These are phyloP conservation scores for Septoria petroselini DNA, from an alignment of 2,329 filamentous ascomycete genomes.

Conservation along the genomic window DNA sequence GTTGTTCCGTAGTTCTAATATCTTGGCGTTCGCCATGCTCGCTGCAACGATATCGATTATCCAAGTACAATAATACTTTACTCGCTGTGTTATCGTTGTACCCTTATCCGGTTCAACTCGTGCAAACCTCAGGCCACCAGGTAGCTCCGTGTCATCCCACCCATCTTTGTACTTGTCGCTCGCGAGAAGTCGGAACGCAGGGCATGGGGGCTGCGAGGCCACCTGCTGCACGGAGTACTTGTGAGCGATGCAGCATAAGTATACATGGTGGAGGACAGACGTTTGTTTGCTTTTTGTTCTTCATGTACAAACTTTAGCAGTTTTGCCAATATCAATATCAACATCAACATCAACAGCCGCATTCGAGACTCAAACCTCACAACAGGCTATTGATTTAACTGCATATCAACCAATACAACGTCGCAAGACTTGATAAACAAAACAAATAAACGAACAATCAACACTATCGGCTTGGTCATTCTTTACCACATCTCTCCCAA, in stretches of 20 bases:
- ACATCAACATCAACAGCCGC: too few species aligned
- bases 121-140: too few species aligned
- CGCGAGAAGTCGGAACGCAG: slow-evolving; percentile 2
- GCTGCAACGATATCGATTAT: background rate
- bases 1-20: background rate
- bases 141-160: background rate
- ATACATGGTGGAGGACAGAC: too few species aligned
- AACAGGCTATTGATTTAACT: background rate
- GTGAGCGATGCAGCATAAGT: background rate
- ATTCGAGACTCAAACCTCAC: too few species aligned
- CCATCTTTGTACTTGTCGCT: background rate
- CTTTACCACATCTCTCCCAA: background rate
- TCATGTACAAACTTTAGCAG: too few species aligned
- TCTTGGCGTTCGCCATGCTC: background rate
- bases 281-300: too few species aligned
- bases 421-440: background rate
- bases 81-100: background rate
- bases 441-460: too few species aligned
- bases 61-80: background rate
- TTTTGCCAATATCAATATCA: too few species aligned
- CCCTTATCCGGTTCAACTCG: too few species aligned
- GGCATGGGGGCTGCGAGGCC: background rate
- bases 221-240: background rate
- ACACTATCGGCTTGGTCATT: slow-evolving; percentile 8
- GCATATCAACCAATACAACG: background rate